Conservation (phyloP, 495 filamentous ascomycete species). For the Filosporella fistucella region DNA sequence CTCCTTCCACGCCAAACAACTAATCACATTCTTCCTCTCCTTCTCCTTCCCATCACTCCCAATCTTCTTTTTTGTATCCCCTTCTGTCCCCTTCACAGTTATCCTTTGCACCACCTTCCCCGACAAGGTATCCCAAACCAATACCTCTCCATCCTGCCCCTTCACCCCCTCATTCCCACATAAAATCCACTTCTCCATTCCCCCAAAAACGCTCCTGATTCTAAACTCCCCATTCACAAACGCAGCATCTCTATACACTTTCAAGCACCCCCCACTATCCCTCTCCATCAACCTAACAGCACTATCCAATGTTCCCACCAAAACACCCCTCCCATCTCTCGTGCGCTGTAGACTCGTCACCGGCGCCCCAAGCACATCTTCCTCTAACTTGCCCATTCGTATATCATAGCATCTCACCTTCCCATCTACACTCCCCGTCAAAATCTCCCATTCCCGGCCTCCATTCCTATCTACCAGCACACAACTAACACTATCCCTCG, state of each 20-base stretch:
- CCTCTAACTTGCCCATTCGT: slow-evolving; percentile 67
- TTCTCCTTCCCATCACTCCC: slow-evolving; percentile 48
- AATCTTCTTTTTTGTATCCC: slow-evolving; percentile 37
- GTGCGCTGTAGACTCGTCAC: slow-evolving; percentile 69
- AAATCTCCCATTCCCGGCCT: slow-evolving; percentile 48
- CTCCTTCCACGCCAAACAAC: slow-evolving; percentile 69
- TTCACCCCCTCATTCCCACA: slow-evolving; percentile 52
- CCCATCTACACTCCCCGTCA: slow-evolving; percentile 81
- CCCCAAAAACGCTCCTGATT: slow-evolving; percentile 66
- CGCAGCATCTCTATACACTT: slow-evolving; percentile 58
- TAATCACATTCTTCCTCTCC: slow-evolving; percentile 46
- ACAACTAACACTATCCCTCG: slow-evolving; percentile 67
- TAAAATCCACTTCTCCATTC: slow-evolving; percentile 71
- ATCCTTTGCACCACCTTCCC: slow-evolving; percentile 62
- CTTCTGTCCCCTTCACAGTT: slow-evolving; percentile 44
- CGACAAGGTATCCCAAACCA: slow-evolving; percentile 85
- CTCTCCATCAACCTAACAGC: slow-evolving; percentile 80
- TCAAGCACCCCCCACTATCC: slow-evolving; percentile 64
- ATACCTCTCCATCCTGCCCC: slow-evolving; percentile 55
- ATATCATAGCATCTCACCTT: slow-evolving; percentile 81
- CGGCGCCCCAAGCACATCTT: slow-evolving; percentile 65
- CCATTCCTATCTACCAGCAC: slow-evolving; percentile 39
- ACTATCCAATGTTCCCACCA: slow-evolving; percentile 75
- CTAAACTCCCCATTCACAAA: slow-evolving; percentile 63
- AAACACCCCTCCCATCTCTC: slow-evolving; percentile 63